phyloP scores from a whole-genome alignment of 2,329 filamentous ascomycete genomes.

The Sporothrix luriei region DNA sequence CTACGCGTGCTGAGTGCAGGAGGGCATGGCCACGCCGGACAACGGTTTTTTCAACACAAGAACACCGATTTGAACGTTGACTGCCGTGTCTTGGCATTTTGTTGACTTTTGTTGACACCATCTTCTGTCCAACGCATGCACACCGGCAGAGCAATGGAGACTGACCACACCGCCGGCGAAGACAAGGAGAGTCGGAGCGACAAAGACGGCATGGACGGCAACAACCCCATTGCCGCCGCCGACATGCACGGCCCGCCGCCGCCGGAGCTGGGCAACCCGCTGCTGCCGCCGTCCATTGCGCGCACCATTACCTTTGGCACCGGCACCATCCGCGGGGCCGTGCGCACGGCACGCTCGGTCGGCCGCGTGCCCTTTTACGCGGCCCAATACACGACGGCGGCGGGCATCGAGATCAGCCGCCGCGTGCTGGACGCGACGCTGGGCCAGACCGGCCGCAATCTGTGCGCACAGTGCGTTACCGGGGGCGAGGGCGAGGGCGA shows the following conservation, averaged over 20 bases:
- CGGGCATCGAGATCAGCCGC: slow-evolving; percentile 60
- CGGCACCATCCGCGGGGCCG: slow-evolving; percentile 60
- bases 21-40: not conserved
- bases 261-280: slow-evolving; percentile 32
- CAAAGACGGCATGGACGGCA: not conserved
- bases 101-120: not conserved
- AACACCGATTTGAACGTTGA: not conserved
- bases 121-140: not conserved
- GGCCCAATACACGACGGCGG: slow-evolving; percentile 59
- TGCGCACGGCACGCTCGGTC: slow-evolving; percentile 57
- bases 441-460: slow-evolving; percentile 55
- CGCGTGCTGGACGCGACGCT: slow-evolving; percentile 59
- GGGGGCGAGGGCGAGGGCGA: slow-evolving; percentile 23
- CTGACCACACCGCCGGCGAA: not conserved
- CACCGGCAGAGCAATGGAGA: not conserved
- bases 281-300: slow-evolving; percentile 61
- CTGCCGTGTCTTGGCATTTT: too few species aligned
- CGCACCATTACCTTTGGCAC: slow-evolving; percentile 63
- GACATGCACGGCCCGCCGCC: slow-evolving; percentile 31
- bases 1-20: not conserved
- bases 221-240: not conserved
- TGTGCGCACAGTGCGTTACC: slow-evolving; percentile 36
- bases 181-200: not conserved
- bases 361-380: slow-evolving; percentile 57
- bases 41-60: not conserved